Evolutionary conservation across 306 rosid genomes (phyloP).

Genomic region (Begonia masoniana): DNA sequence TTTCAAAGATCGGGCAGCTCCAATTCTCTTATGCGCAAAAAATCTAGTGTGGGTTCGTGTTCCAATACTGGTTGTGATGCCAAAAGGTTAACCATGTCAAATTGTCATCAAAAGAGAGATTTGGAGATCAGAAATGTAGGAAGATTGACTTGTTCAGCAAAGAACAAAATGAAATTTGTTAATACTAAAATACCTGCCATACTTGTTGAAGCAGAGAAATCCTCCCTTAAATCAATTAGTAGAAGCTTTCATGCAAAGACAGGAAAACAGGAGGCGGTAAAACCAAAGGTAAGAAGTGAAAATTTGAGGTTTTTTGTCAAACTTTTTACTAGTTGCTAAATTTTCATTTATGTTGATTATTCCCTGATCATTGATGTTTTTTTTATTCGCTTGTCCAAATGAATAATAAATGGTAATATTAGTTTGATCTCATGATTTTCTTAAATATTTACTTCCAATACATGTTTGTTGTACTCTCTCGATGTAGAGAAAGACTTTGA

Average conservation of each 20-base stretch:
- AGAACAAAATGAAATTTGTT: conserved; percentile 15
- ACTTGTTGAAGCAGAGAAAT: conserved; percentile 11
- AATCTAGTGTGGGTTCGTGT: conserved; percentile 43
- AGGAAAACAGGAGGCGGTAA: conserved; percentile 9
- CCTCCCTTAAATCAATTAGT: conserved; percentile 17
- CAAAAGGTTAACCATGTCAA: conserved; percentile 19
- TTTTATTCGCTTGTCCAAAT: neutral
- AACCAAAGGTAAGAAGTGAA: conserved; percentile 38
- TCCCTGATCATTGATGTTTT: too few relatives aligned
- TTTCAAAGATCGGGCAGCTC: conserved; percentile 28
- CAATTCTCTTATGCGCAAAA: conserved; percentile 20
- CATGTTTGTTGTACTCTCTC: too few relatives aligned
- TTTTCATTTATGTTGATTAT: too few relatives aligned
- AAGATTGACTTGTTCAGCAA: conserved; percentile 21
- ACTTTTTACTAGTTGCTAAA: too few relatives aligned
- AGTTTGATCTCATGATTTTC: too few relatives aligned
- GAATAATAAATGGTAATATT: too few relatives aligned
- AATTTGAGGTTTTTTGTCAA: neutral
- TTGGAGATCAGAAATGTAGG: conserved; percentile 7
- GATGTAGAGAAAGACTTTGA: too few relatives aligned
- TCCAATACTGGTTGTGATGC: conserved; percentile 33
- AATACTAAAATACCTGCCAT: conserved; percentile 15
- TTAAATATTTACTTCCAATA: too few relatives aligned
- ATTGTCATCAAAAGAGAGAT: conserved; percentile 18
- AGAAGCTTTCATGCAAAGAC: conserved; percentile 20